Evolutionary conservation across 331 rosid species (phyloP), one percentile per base, ranked within the genome.

Genomic region (Erythrophleum ivorense): DNA sequence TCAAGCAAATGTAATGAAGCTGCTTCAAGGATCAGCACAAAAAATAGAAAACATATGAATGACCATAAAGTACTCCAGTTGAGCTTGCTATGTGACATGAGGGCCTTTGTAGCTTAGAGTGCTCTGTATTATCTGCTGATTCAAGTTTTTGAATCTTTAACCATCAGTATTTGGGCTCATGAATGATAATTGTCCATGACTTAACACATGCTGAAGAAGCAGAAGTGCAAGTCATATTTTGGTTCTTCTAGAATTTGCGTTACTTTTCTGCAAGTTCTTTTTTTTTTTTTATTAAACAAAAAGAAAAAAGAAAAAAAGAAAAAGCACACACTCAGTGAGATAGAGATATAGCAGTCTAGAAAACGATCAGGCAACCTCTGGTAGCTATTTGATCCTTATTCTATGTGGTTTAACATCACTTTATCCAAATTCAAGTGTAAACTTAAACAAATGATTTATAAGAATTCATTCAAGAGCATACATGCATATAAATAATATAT

Each of bases 401-500:
- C 57, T 21, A 16, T 29, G 41, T 14, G n/a, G 40, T 70, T 11
- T 41, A 7, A 9, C 14, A 14, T 15, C 9, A 34, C 71, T 64
- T 34, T 41, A 67, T 41, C 12, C 13, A 43, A 68, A 69, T 43
- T 69, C 55, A 19, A 69, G 38, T 21, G 8, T 0, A 43, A 0
- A 13, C 49, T 16, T 14, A 43, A 15, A 36, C 50, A 38, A 55
- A 36, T 66, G 29, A 67, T 67, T 67, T 67, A 24, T 67, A 67
- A 40, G 73, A 67, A 67, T 67, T 40, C 33, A 41, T 41, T n/a
- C 73, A 70, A 69, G 58, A 40, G 13, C 73, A 41, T 41, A 41
- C 6, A 41, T 12, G 3, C 21, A 16, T 41, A 18, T 67, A 16
- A 13, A 36, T 67, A 3, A 34, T 58, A 34, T 64, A 34, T 64